Percentiles rank a stretch among this genome's conserved stretches.
Conservation (phyloP, 352 stramenopile species). For the Globisporangium spinosum region DNA sequence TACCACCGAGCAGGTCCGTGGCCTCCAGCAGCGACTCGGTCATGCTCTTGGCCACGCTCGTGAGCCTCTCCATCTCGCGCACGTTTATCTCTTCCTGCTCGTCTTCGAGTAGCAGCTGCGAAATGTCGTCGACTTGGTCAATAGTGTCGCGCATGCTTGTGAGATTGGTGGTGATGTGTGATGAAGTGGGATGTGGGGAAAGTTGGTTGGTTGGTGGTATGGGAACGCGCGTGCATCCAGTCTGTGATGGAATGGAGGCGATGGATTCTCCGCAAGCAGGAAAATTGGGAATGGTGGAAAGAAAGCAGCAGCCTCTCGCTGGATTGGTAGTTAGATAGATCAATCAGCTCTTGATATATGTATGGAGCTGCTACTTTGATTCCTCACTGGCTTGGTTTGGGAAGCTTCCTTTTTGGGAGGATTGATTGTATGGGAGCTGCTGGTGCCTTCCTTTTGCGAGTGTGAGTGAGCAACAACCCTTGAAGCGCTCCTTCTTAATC, state of each 20-base stretch:
- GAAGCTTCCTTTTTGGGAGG: background rate
- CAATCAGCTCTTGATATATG: background rate
- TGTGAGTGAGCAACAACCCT: background rate
- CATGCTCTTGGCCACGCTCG: slow-evolving; percentile 76
- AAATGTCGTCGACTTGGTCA: background rate
- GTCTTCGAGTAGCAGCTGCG: background rate
- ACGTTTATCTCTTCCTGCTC: slow-evolving; percentile 29
- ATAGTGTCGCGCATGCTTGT: background rate
- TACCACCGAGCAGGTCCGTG: slow-evolving; percentile 67
- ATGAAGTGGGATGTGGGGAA: background rate
- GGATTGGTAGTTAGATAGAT: background rate
- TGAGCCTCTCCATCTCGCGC: slow-evolving; percentile 68
- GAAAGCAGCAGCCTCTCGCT: background rate
- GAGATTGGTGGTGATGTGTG: background rate
- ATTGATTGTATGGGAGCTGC: background rate
- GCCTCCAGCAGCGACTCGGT: slow-evolving; percentile 69
- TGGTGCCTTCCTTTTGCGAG: background rate
- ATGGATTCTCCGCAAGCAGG: background rate
- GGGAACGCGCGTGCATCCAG: too few relatives aligned
- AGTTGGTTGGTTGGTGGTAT: background rate
- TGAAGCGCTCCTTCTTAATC: background rate
- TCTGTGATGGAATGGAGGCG: background rate
- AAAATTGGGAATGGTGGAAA: slow-evolving; percentile 6
- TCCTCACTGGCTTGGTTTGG: too few relatives aligned
- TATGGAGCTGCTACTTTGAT: background rate